Conservation (phyloP, 2,329 filamentous ascomycete genomes). For the Coniella vitis region DNA sequence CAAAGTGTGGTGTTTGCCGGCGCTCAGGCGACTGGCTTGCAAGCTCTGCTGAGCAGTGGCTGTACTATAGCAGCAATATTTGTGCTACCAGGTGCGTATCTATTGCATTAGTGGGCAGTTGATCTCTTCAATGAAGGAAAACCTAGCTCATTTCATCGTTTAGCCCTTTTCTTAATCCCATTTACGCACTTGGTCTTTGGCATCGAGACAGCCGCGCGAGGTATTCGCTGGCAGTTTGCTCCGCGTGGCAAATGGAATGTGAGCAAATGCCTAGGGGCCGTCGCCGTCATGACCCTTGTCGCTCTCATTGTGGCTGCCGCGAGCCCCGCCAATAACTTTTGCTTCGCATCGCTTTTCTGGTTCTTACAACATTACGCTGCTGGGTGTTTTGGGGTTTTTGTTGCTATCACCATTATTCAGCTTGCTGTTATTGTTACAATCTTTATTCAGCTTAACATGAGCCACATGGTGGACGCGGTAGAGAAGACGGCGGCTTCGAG, state of each 20-base stretch:
- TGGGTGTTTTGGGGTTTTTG: conserved; percentile 48
- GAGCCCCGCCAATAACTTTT: conserved; percentile 49
- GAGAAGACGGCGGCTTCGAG: conserved; percentile 59
- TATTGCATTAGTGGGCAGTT: not conserved
- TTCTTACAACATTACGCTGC: conserved; percentile 56
- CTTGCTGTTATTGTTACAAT: conserved; percentile 45
- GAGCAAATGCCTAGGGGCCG: conserved; percentile 45
- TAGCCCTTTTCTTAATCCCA: conserved; percentile 61
- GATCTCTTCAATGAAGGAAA: too few relatives aligned
- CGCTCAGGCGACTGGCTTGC: conserved; percentile 49
- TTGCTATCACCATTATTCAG: conserved; percentile 43
- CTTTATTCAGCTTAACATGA: conserved; percentile 50
- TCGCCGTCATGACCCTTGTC: conserved; percentile 44
- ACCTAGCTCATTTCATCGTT: conserved; percentile 19
- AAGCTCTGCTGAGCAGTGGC: conserved; percentile 41
- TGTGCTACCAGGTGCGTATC: conserved; percentile 50
- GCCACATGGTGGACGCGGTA: conserved; percentile 46
- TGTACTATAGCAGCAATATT: conserved; percentile 50
- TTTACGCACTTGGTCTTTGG: conserved; percentile 61
- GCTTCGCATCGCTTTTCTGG: conserved; percentile 63
- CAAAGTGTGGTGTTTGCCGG: conserved; percentile 53
- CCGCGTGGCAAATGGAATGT: conserved; percentile 54
- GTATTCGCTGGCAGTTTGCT: conserved; percentile 50
- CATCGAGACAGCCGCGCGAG: conserved; percentile 52
- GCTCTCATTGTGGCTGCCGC: conserved; percentile 54